These are phyloP conservation scores for Penicillium brevicompactum DNA, from an alignment of 2,329 filamentous ascomycete species.

Conservation along the genomic window DNA sequence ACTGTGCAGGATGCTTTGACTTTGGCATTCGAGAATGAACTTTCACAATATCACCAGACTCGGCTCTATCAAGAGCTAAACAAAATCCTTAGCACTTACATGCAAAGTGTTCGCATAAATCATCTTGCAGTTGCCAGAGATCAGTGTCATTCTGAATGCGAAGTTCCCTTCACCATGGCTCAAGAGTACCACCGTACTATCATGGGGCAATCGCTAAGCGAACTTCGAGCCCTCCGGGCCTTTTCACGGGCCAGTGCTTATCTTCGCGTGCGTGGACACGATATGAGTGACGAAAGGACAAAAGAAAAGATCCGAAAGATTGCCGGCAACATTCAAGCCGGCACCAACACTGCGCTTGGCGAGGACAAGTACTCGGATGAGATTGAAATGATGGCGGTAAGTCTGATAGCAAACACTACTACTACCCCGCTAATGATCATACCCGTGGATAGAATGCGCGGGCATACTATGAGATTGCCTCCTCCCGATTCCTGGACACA, in stretches of 20 bases:
- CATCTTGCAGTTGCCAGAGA: slow-evolving; percentile 51
- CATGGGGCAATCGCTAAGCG: slow-evolving; percentile 10
- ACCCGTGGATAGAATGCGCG: slow-evolving; percentile 29
- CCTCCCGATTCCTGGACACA: slow-evolving; percentile 41
- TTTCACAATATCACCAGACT: slow-evolving; percentile 37
- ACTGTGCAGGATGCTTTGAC: slow-evolving; percentile 42
- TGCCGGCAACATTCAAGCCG: slow-evolving; percentile 13
- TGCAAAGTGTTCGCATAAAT: slow-evolving; percentile 45
- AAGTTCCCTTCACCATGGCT: slow-evolving; percentile 59
- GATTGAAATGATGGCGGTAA: slow-evolving; percentile 46
- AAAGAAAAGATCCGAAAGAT: slow-evolving; percentile 26
- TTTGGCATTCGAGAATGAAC: slow-evolving; percentile 48
- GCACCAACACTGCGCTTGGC: slow-evolving; percentile 17
- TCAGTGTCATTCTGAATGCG: slow-evolving; percentile 56
- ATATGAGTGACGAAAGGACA: slow-evolving; percentile 15
- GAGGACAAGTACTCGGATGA: slow-evolving; percentile 40
- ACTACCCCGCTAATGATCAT: slow-evolving; percentile 9
- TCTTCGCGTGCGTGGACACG: slow-evolving; percentile 11
- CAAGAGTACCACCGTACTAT: slow-evolving; percentile 24
- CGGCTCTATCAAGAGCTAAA: slow-evolving; percentile 38
- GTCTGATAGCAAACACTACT: slow-evolving; percentile 4
- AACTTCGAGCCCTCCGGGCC: slow-evolving; percentile 22
- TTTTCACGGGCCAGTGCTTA: slow-evolving; percentile 19
- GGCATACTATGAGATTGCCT: slow-evolving; percentile 45
- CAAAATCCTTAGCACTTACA: slow-evolving; percentile 47